phyloP scores from a whole-genome alignment of 1,284 basidiomycete genomes.

The Cronartium ribicola region DNA sequence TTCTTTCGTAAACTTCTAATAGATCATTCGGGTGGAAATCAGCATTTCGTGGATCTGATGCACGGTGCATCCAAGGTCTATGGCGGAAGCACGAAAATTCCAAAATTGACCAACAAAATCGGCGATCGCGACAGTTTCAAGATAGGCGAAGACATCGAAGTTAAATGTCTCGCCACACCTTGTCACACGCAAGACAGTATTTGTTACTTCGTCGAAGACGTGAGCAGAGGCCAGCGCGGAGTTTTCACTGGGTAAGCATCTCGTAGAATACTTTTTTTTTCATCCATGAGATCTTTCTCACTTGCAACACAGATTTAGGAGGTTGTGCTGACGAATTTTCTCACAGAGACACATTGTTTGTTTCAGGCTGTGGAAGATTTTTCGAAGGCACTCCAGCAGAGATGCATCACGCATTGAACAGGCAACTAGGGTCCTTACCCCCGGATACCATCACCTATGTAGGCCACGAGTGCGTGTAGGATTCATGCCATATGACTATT shows the following conservation, averaged over 20 bases:
- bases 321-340: background rate
- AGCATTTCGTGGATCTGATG: constrained; percentile 55
- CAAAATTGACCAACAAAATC: constrained; percentile 67
- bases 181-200: constrained; percentile 97
- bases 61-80: constrained; percentile 66
- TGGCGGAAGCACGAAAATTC: constrained; percentile 71
- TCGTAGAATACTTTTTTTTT: background rate
- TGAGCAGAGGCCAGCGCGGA: constrained; percentile 60
- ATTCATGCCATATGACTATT: constrained; percentile 6
- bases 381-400: constrained; percentile 83
- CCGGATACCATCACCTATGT: constrained; percentile 76
- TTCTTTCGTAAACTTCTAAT: background rate
- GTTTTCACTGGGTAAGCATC: constrained; percentile 75
- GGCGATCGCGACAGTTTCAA: constrained; percentile 72
- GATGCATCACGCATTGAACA: constrained; percentile 75
- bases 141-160: constrained; percentile 61
- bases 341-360: constrained; percentile 79
- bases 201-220: constrained; percentile 72
- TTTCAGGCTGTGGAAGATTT: constrained; percentile 91
- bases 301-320: background rate
- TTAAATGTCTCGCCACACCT: constrained; percentile 67
- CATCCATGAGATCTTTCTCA: background rate
- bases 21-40: constrained; percentile 85
- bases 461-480: constrained; percentile 86
- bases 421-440: constrained; percentile 65